phyloP scores from a whole-genome alignment of 2,329 filamentous ascomycete genomes.

The Neoscytalidium dimidiatum region DNA sequence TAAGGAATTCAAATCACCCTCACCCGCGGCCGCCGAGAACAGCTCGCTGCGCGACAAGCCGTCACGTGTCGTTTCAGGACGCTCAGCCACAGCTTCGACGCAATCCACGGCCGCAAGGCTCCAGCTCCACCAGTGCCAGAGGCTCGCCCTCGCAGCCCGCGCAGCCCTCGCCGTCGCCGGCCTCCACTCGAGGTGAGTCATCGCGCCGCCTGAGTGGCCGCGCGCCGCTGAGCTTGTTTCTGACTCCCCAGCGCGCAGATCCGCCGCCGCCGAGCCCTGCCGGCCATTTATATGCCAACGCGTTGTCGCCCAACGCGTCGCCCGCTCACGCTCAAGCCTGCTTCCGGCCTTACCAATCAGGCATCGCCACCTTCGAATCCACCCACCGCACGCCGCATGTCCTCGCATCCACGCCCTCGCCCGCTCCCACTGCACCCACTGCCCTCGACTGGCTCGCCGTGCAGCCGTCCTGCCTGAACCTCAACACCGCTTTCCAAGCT shows the following conservation, averaged over 20 bases:
- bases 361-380: slow-evolving; percentile 14
- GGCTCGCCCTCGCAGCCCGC: too few species aligned
- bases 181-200: slow-evolving; percentile 5
- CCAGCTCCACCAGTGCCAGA: background rate
- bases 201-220: background rate
- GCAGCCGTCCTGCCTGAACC: background rate
- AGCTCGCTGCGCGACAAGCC: background rate
- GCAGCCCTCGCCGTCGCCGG: background rate
- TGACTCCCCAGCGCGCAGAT: slow-evolving; percentile 14
- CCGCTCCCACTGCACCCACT: background rate
- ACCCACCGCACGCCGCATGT: background rate
- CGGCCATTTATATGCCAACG: slow-evolving; percentile 18
- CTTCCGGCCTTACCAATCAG: slow-evolving; percentile 12
- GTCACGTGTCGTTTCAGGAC: slow-evolving; percentile 6
- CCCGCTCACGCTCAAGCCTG: slow-evolving; percentile 6
- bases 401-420: background rate
- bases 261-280: background rate
- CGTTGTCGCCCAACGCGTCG: slow-evolving; percentile 18
- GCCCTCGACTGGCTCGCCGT: background rate
- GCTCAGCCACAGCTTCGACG: slow-evolving; percentile 12
- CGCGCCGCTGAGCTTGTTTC: slow-evolving; percentile 8
- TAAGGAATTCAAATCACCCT: slow-evolving; percentile 12
- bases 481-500: background rate
- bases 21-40: background rate
- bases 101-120: slow-evolving; percentile 2